phyloP scores from a whole-genome alignment of 805 yeast genomes.

The Saturnispora sanitii region DNA sequence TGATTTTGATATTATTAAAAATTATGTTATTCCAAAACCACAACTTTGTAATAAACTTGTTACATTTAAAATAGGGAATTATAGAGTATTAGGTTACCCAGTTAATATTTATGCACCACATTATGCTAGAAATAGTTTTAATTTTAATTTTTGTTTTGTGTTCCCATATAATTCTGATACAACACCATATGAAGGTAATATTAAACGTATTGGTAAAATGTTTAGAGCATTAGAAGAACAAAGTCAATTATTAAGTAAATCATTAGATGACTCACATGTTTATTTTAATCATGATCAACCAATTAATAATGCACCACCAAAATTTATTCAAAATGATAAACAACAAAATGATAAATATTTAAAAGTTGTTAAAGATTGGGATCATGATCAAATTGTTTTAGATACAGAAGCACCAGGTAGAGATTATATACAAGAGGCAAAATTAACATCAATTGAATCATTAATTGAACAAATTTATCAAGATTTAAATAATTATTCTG shows the following conservation, averaged over 20 bases:
- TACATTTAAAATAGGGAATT: conserved; percentile 59
- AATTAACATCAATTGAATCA: conserved; percentile 50
- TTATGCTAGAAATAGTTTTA: conserved; percentile 86
- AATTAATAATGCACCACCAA: background rate
- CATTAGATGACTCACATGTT: conserved; percentile 34
- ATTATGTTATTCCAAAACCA: conserved; percentile 90
- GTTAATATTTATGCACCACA: conserved; percentile 64
- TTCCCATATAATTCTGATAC: conserved; percentile 76
- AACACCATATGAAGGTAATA: conserved; percentile 77
- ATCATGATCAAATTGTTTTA: conserved; percentile 20
- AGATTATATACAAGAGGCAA: conserved; percentile 18
- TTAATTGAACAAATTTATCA: conserved; percentile 85
- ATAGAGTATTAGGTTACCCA: conserved; percentile 78
- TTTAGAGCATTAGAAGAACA: conserved; percentile 88
- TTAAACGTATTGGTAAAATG: conserved; percentile 78
- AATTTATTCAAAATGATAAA: conserved; percentile 5
- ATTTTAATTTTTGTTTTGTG: conserved; percentile 87
- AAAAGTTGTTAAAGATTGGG: conserved; percentile 24
- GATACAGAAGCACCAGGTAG: conserved; percentile 16
- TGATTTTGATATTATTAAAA: conserved; percentile 78
- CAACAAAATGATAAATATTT: conserved; percentile 21
- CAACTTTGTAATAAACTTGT: conserved; percentile 77
- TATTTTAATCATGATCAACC: conserved; percentile 28
- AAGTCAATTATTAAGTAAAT: conserved; percentile 56
- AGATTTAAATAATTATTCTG: conserved; percentile 90